phyloP scores from a whole-genome alignment of 371 early-diverging fungal genomes.

The Basidiobolus meristosporus region DNA sequence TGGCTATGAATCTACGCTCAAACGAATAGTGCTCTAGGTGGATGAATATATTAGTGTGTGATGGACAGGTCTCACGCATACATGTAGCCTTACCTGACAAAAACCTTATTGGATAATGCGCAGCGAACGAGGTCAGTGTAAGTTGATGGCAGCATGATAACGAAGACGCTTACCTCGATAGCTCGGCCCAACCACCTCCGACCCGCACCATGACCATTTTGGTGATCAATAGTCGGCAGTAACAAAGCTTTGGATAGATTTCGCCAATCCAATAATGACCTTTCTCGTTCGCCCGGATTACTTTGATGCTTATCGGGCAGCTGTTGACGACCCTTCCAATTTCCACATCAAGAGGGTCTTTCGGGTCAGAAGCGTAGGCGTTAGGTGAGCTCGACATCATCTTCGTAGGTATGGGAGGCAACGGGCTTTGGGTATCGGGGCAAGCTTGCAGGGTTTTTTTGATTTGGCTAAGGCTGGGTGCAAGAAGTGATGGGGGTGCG shows the following conservation, averaged over 20 bases:
- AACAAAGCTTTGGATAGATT: constrained; percentile 40
- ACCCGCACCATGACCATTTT: constrained; percentile 60
- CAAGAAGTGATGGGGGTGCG: no score
- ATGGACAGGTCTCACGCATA: no score
- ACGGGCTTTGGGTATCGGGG: no score
- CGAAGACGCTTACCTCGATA: constrained; percentile 21
- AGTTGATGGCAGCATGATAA: neutral
- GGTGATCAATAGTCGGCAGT: constrained; percentile 42
- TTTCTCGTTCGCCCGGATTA: constrained; percentile 16
- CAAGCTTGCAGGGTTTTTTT: no score
- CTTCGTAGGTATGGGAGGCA: neutral
- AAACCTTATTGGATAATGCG: no score
- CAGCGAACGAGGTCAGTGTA: neutral
- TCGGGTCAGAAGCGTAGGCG: constrained; percentile 32
- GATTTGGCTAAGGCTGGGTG: no score
- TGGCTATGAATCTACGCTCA: no score
- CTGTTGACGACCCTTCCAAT: constrained; percentile 49
- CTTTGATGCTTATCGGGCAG: constrained; percentile 9
- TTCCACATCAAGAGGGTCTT: constrained; percentile 44
- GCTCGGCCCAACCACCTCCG: constrained; percentile 60
- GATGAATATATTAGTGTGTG: no score
- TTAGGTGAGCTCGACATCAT: constrained; percentile 9
- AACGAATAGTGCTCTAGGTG: no score
- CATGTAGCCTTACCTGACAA: neutral
- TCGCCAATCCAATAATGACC: constrained; percentile 58